Evolutionary conservation across 1,139 yeast species (phyloP), one percentile per base, ranked within the genome.

Genomic region (Blastobotrys capitulatus): DNA sequence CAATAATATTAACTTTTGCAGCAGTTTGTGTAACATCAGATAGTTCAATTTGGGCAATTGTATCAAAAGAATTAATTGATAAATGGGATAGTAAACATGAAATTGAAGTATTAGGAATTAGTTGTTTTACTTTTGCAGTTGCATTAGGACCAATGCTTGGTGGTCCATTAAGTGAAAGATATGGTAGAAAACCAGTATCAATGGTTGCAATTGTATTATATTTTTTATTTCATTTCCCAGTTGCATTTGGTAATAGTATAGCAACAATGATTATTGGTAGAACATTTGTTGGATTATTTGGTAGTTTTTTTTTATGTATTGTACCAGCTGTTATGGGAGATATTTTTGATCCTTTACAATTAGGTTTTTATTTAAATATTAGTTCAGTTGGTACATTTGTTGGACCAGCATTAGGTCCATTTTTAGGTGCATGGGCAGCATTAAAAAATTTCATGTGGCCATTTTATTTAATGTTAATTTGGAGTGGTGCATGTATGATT

Each of bases 311-410:
- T 0, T 66, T 86, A 62, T 89, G 84, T 26, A 85, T 83, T 40
- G 87, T 84, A 6, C 94, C 94, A n/a, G 95, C 92, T 25, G 75
- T 84, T 0, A 78, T 84, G 71, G 83, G 90, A 2, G 96, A 86
- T 64, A 72, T 85, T 71, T 85, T 79, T 25, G 75, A 75, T 49
- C 76, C 80, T 45, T 65, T 64, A n/a, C 58, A 73, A 9, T 76
- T 95, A 63, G 86, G 86, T 18, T 71, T 83, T 16, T 85, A 86
- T n/a, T 76, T 82, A 70, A 79, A 84, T 2, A 68, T 82, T 38
- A 80, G 76, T 60, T 73, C 82, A 9, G 19, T 71, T 80, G 50
- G 74, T 82, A 26, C 85, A 86, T 36, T 82, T 59, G 67, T 80
- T 8, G 88, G 86, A 1, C 87, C 87, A 0, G 77, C 80, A 2